These are phyloP conservation scores for Chalaropsis ovoidea DNA, from an alignment of 2,329 filamentous ascomycete species.

Conservation along the genomic window DNA sequence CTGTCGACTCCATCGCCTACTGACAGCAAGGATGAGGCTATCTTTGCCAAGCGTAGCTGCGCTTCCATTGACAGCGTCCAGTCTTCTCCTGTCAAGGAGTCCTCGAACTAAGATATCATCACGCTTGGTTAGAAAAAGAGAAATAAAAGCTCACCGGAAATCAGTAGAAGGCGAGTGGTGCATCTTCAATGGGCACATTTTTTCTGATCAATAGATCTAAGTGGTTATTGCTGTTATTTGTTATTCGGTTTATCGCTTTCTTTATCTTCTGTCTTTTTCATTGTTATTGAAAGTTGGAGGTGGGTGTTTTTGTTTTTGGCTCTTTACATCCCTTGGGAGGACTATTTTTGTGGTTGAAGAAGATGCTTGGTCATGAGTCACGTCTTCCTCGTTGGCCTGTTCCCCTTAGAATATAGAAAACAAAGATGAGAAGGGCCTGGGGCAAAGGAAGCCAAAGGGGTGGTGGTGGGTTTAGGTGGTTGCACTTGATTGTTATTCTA, in stretches of 20 bases:
- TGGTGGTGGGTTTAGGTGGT: background rate
- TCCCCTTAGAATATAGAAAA: conserved; percentile 12
- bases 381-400: background rate
- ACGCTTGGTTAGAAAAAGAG: conserved; percentile 11
- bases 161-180: conserved; percentile 2
- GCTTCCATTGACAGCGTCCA: conserved; percentile 39
- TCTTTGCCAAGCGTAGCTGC: conserved; percentile 44
- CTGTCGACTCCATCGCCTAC: conserved; percentile 36
- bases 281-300: conserved; percentile 13
- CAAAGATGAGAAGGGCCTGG: background rate
- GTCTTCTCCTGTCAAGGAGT: conserved; percentile 39
- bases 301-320: conserved; percentile 9
- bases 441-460: background rate
- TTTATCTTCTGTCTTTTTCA: conserved; percentile 19
- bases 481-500: conserved; percentile 14
- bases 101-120: conserved; percentile 14
- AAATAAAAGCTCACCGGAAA: conserved; percentile 6
- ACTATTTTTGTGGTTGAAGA: background rate
- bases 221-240: conserved; percentile 15
- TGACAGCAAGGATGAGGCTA: conserved; percentile 45
- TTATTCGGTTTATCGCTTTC: conserved; percentile 16
- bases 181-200: conserved; percentile 7
- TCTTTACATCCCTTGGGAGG: conserved; percentile 11
- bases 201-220: conserved; percentile 12
- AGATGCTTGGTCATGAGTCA: background rate